A percentile compares a stretch with the other conserved stretches of the same genome.
Evolutionary conservation across 495 filamentous ascomycete species (phyloP).

Genomic region (Xylaria sp.): DNA sequence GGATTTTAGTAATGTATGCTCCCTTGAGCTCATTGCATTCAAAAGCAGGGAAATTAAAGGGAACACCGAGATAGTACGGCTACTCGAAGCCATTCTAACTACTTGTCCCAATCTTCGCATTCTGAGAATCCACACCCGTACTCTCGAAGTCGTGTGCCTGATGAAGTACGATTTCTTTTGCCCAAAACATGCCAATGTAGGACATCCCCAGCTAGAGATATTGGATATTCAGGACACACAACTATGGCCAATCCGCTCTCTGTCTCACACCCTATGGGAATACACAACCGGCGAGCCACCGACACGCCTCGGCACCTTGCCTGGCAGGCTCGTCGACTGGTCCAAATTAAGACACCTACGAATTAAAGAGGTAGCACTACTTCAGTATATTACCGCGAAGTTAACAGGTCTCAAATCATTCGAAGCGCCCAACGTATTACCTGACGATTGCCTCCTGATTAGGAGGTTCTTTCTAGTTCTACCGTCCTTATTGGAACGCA

Average conservation of each 20-base stretch:
- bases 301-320: too few species aligned
- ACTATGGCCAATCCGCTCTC: not conserved
- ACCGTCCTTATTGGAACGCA: not conserved
- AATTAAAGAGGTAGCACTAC: not conserved
- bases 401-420: not conserved
- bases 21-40: not conserved
- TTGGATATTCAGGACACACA: not conserved
- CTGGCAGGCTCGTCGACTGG: not conserved
- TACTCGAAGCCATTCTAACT: not conserved
- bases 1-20: not conserved
- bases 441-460: not conserved
- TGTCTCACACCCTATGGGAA: too few species aligned
- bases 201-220: not conserved
- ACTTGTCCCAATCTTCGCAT: not conserved
- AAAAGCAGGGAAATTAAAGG: not conserved
- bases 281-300: too few species aligned
- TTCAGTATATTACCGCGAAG: not conserved
- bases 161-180: not conserved
- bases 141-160: not conserved
- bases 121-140: not conserved
- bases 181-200: not conserved
- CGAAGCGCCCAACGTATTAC: not conserved
- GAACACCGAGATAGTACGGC: not conserved
- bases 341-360: not conserved
- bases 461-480: not conserved